A percentile compares a stretch with the other conserved stretches of the same genome.
phyloP scores from a whole-genome alignment of 1,284 basidiomycete genomes.

The Pyrrhoderma noxium region DNA sequence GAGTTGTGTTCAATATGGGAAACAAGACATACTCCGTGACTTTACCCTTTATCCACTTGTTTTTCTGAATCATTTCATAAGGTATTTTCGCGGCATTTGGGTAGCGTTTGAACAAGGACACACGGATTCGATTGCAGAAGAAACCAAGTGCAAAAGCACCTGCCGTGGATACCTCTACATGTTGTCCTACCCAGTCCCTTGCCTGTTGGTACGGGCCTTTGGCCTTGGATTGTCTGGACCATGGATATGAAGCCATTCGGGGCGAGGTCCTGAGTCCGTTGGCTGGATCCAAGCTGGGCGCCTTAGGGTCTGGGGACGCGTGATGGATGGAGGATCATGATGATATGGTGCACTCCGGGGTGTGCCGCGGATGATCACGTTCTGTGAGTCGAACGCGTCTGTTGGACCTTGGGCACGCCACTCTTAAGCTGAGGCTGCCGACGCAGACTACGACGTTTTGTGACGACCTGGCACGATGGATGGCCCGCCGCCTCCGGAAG shows the following conservation, averaged over 20 bases:
- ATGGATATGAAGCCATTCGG: background rate
- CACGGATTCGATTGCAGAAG: conserved; percentile 32
- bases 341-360: too few relatives aligned
- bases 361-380: too few relatives aligned
- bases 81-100: conserved; percentile 41
- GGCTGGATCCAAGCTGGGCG: too few relatives aligned
- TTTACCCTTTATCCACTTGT: conserved; percentile 61
- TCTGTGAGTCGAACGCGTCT: too few relatives aligned
- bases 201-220: background rate
- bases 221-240: background rate
- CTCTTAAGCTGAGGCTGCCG: too few relatives aligned
- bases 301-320: too few relatives aligned
- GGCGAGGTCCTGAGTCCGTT: too few relatives aligned
- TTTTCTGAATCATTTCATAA: conserved; percentile 31
- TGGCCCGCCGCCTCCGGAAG: conserved; percentile 83
- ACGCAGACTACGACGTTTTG: too few relatives aligned
- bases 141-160: conserved; percentile 37
- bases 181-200: background rate
- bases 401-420: too few relatives aligned
- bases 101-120: conserved; percentile 45
- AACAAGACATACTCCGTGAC: conserved; percentile 55
- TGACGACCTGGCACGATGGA: conserved; percentile 49
- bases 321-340: too few relatives aligned
- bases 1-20: background rate
- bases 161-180: conserved; percentile 12